A percentile compares a stretch with the other conserved stretches of the same genome.
These are phyloP conservation scores for Carpinus fangiana DNA, from an alignment of 306 rosid genomes.

Conservation along the genomic window DNA sequence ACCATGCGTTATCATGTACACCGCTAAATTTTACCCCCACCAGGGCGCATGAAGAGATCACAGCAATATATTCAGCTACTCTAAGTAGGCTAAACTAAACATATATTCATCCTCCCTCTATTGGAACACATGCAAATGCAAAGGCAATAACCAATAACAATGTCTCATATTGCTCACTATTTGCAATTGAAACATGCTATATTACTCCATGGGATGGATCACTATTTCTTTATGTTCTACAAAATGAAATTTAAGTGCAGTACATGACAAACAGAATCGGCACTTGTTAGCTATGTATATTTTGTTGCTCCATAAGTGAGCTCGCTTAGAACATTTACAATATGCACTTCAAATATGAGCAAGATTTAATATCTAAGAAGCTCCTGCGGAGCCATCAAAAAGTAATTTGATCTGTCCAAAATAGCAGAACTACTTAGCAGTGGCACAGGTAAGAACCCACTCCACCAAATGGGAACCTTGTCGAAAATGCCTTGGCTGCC, in stretches of 20 bases:
- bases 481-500: constrained; percentile 33
- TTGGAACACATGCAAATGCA: not conserved
- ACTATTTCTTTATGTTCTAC: not conserved
- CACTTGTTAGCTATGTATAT: not conserved
- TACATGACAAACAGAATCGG: not conserved
- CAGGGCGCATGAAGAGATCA: no score
- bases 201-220: not conserved
- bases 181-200: not conserved
- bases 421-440: constrained; percentile 21
- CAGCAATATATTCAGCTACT: no score
- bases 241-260: not conserved
- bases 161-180: not conserved
- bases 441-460: constrained; percentile 44
- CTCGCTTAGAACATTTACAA: not conserved
- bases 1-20: no score
- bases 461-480: constrained; percentile 25
- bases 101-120: no score
- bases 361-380: not conserved
- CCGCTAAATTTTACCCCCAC: no score
- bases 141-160: not conserved
- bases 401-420: not conserved
- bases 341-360: not conserved
- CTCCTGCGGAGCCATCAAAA: constrained; percentile 1
- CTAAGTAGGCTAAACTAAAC: no score
- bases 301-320: not conserved